Base-by-base conservation (phyloP, 2,329 filamentous ascomycete genomes). In the Xylaria sp. region DNA sequence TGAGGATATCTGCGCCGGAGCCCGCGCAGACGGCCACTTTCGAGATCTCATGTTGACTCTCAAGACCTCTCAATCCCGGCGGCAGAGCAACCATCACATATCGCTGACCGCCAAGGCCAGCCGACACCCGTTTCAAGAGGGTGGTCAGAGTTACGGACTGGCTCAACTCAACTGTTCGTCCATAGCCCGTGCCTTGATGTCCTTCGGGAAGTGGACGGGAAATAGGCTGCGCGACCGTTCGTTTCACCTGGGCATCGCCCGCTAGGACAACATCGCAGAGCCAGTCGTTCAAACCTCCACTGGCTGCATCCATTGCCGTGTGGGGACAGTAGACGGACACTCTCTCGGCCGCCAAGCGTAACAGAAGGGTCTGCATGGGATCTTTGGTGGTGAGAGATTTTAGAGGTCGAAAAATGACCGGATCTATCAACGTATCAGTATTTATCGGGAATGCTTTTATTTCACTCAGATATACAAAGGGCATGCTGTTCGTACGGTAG, bases 311-410 rank as follows among this genome's bases (percentile, higher is more conserved):
- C 40, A 97, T 85, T 13, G 94, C 93, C 0, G 94, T 99, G 74
- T 99, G 94, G 0, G 94, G 94, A 61, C 89, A 92, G 78, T 97
- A 99, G 52, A 99, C 92, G 61, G 92, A 95, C 66, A 99, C 91
- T 34, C 93, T 92, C 71, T 90, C 86, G 59, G 90, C 89, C 43
- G 88, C 89, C 11, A 99, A 82, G 41, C 88, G 84, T 3, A 99
- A 80, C 26, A 99, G 83, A 6, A 90, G 90, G 40, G 87, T 83
- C 70, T 99, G 94, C 72, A 97, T 94, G 8, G 91, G 83, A 69
- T 99, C 90, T 57, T 82, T 81, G 44, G 92, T 83, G 29, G 91
- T 96, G 69, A 99, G 78, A 60, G 90, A 88, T 75, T 97, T 99
- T 63, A 99, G 81, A 48, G 90, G 90, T 44, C 90, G 86, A 79